Conservation (phyloP, 768 basidiomycete species). For the Tylopilus plumbeoviolaceoides region DNA sequence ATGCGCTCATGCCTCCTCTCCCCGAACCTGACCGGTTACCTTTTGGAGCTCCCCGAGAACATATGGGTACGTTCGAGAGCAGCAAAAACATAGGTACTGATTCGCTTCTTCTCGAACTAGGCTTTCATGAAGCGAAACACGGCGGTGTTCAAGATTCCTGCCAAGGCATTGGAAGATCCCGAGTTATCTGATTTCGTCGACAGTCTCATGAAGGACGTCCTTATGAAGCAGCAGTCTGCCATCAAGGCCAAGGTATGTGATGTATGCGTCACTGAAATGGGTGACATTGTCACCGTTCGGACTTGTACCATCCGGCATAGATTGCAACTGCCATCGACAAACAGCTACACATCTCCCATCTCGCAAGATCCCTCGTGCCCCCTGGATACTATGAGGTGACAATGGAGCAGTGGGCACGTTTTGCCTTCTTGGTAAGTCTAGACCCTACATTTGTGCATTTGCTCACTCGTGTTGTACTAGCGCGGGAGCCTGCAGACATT, state of each 20-base stretch:
- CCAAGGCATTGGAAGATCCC: neutral
- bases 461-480: no score
- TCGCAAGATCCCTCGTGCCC: neutral
- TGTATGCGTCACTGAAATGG: no score
- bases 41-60: neutral
- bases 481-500: no score
- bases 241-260: neutral
- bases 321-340: neutral
- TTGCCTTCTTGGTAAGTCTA: neutral
- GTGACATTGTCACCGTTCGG: no score
- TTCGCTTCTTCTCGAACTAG: neutral
- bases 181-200: neutral
- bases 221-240: neutral
- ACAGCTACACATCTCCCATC: neutral
- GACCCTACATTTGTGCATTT: no score
- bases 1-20: neutral
- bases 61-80: neutral
- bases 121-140: neutral
- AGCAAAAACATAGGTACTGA: neutral
- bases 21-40: neutral
- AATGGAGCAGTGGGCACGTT: neutral
- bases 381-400: neutral
- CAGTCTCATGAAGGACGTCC: neutral
- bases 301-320: neutral
- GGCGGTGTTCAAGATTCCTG: neutral